Percentiles rank a stretch among this genome's conserved stretches.
Evolutionary conservation across 1,139 yeast genomes (phyloP).

Genomic region (Sugiyamaella japonica): DNA sequence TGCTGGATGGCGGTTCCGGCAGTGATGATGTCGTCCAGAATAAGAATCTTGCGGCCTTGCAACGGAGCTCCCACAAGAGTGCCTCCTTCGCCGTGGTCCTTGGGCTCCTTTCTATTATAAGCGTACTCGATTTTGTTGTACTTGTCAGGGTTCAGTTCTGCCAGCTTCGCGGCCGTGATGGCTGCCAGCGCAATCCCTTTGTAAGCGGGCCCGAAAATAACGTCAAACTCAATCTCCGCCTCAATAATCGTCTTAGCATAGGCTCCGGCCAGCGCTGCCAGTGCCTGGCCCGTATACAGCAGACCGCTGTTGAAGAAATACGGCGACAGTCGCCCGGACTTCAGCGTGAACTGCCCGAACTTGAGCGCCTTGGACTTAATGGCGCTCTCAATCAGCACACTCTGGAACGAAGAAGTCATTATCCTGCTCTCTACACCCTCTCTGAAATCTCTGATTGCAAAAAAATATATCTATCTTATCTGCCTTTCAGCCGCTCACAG

Average conservation of each 20-base stretch:
- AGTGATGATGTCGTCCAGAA: constrained; percentile 96
- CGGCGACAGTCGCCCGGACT: constrained; percentile 93
- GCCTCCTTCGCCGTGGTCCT: constrained; percentile 99
- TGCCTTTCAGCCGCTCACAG: constrained; percentile 1
- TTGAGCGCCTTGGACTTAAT: constrained; percentile 76
- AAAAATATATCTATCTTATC: neutral
- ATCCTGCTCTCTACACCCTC: too few relatives aligned
- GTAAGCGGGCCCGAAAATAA: constrained; percentile 95
- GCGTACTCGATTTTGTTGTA: constrained; percentile 53
- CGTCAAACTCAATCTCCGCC: constrained; percentile 80
- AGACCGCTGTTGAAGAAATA: constrained; percentile 94
- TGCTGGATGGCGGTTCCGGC: constrained; percentile 98
- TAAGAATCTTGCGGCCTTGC: constrained; percentile 67
- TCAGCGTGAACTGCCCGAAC: constrained; percentile 85
- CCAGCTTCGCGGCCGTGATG: constrained; percentile 84
- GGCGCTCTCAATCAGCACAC: constrained; percentile 72
- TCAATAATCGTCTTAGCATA: constrained; percentile 86
- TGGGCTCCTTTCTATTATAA: constrained; percentile 65
- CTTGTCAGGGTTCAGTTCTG: constrained; percentile 72
- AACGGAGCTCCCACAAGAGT: constrained; percentile 82
- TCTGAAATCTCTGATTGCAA: too few relatives aligned
- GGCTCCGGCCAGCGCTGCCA: constrained; percentile 78
- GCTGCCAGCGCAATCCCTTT: constrained; percentile 97
- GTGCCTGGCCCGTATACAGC: constrained; percentile 75
- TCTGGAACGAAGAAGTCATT: constrained; percentile 39